Base-by-base conservation (phyloP, 352 stramenopile species). In the Bremia lactucae region DNA sequence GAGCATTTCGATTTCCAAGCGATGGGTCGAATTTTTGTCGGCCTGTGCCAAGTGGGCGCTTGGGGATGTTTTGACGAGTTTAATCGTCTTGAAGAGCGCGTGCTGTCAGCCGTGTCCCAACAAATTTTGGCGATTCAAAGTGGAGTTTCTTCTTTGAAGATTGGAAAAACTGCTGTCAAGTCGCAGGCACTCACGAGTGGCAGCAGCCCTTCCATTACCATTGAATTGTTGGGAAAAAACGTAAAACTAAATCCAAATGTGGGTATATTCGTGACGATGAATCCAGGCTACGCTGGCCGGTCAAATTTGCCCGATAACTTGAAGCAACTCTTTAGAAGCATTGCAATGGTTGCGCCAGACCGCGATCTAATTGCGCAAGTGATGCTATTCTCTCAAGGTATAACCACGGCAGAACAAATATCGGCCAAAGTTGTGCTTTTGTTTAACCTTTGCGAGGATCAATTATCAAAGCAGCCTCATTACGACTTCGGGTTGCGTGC, bases 1-100 rank as follows among this genome's bases (percentile, higher is more conserved):
- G 96, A 99, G 61, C 83, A 95, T 23, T 99, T 99, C 62, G 97
- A 99, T 63, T 99, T 99, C 68, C 93, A 96, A 55, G 95, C 95
- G 2, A 99, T 99, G 94, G 96, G 96, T 21, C 80, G 96, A 20
- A 97, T 99, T 49, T 99, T 99, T 61, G 92, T 97, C 31, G 97
- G 97, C 36, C 77, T 99, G 28, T 99, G 95, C 42, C 96, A 99
- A 84, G 95, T 99, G 31, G 96, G 96, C 37, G 96, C 96, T 22
- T 99, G 96, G 96, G 96, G 96, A 4, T 99, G 96, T 59, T 99
- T 99, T 55, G 97, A 99, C 69, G 97, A 99, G 61, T 99, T 99
- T 65, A 99, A 99, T 67, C 86, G 97, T 42, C 83, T 99, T 7
- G 94, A 99, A 63, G 96, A 99, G 60, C 79, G 96, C 23, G 98